phyloP scores from a whole-genome alignment of 805 yeast species.

The Starmerella sp. region DNA sequence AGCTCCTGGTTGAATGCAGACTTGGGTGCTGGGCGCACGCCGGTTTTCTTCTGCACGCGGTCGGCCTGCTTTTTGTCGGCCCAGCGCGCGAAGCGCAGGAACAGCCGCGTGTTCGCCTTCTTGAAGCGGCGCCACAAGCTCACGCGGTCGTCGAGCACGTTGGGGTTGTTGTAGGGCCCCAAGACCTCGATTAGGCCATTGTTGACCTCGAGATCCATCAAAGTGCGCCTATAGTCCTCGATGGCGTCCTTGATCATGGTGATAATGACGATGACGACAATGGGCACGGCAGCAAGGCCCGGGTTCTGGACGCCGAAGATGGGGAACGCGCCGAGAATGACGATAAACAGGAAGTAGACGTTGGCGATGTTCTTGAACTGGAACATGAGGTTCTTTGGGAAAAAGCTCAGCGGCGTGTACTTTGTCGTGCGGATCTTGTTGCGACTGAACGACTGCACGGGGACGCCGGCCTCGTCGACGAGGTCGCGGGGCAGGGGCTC shows the following conservation, averaged over 20 bases:
- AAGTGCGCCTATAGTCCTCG: slow-evolving; percentile 61
- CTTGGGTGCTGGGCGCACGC: slow-evolving; percentile 16
- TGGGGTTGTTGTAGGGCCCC: slow-evolving; percentile 45
- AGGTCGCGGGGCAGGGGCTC: slow-evolving; percentile 39
- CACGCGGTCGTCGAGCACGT: slow-evolving; percentile 45
- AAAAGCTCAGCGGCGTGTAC: slow-evolving; percentile 80
- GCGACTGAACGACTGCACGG: slow-evolving; percentile 55
- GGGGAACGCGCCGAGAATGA: slow-evolving; percentile 65
- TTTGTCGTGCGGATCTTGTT: slow-evolving; percentile 94
- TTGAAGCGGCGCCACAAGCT: slow-evolving; percentile 62
- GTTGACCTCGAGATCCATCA: slow-evolving; percentile 58
- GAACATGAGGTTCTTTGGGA: slow-evolving; percentile 70
- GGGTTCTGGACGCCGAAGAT: slow-evolving; percentile 68
- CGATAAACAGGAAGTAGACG: slow-evolving; percentile 69
- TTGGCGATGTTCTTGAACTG: slow-evolving; percentile 91
- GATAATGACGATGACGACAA: slow-evolving; percentile 62
- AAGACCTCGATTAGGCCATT: slow-evolving; percentile 56
- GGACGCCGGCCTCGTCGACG: slow-evolving; percentile 48
- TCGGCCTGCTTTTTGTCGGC: slow-evolving; percentile 19
- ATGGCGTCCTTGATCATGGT: slow-evolving; percentile 72
- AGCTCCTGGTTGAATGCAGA: slow-evolving; percentile 19
- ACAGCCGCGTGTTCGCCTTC: slow-evolving; percentile 33
- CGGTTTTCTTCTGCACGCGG: slow-evolving; percentile 20
- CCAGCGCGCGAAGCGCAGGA: slow-evolving; percentile 21
- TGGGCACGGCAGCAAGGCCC: slow-evolving; percentile 69